These are phyloP conservation scores for Vaccinium corymbosum DNA, from an alignment of 148 eudicot genomes.

Conservation along the genomic window DNA sequence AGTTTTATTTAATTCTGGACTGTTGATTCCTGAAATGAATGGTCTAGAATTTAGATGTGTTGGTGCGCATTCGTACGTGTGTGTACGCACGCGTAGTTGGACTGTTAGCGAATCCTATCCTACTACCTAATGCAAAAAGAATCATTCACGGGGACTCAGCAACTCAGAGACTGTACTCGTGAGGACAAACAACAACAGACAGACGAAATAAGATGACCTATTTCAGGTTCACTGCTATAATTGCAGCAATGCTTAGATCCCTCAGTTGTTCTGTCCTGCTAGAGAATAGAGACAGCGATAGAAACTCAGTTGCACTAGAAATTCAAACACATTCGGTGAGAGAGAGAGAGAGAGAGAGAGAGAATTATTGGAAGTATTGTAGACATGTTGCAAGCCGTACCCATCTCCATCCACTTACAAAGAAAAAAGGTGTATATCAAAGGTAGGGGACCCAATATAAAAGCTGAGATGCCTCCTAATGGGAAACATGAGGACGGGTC, in stretches of 20 bases:
- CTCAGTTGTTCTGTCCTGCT: background rate
- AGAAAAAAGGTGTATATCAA: background rate
- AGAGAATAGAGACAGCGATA: conserved; percentile 10
- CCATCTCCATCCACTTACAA: conserved; percentile 17
- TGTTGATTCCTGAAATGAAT: too few species aligned
- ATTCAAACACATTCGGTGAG: background rate
- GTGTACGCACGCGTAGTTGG: too few species aligned
- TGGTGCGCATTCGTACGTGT: too few species aligned
- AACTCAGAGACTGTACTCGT: background rate
- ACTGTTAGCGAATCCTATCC: background rate
- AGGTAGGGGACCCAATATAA: conserved; percentile 22
- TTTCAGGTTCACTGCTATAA: background rate
- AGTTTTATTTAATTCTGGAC: too few species aligned
- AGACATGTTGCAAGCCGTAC: conserved; percentile 6
- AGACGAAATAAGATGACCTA: background rate
- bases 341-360: conserved; percentile 1
- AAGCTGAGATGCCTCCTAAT: conserved; percentile 21
- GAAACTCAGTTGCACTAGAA: background rate
- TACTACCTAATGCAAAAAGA: background rate
- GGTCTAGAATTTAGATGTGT: too few species aligned
- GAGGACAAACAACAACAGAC: background rate
- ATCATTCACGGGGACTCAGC: background rate
- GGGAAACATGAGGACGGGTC: conserved; percentile 18
- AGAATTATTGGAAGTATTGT: background rate
- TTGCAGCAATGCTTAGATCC: background rate